A percentile compares a stretch with the other conserved stretches of the same genome.
Conservation (phyloP, 805 yeast species). For the Sugiyamaella chiloensis region DNA sequence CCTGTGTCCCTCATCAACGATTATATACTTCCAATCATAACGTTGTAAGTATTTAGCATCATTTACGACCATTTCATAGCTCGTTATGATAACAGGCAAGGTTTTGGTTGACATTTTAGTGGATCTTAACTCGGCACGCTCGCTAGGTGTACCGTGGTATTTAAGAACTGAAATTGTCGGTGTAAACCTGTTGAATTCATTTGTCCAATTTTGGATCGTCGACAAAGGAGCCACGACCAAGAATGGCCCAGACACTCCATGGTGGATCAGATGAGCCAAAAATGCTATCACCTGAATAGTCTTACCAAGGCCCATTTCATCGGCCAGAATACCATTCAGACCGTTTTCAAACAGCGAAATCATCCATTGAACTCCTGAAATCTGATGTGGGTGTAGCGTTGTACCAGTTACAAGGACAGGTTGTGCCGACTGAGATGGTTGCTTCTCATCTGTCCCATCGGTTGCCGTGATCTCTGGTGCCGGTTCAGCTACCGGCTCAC, state of each 20-base stretch:
- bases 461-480: not conserved
- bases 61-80: constrained; percentile 95
- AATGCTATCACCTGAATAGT: constrained; percentile 89
- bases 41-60: constrained; percentile 92
- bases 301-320: constrained; percentile 96
- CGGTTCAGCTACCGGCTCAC: not conserved
- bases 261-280: constrained; percentile 82
- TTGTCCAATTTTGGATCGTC: constrained; percentile 94
- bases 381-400: constrained; percentile 73
- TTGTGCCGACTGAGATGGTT: constrained; percentile 34
- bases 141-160: constrained; percentile 97
- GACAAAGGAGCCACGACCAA: constrained; percentile 95
- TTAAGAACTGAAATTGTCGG: constrained; percentile 96
- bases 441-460: not conserved
- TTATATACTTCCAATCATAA: constrained; percentile 94
- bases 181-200: constrained; percentile 94
- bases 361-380: constrained; percentile 90
- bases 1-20: constrained; percentile 77
- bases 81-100: constrained; percentile 95
- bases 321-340: constrained; percentile 90
- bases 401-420: constrained; percentile 58
- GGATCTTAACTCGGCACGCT: constrained; percentile 96
- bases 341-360: constrained; percentile 89
- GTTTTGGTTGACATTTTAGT: constrained; percentile 90
- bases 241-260: constrained; percentile 98